Conservation (phyloP, 164 flowering plant genomes). For the Magnolia sinica region DNA sequence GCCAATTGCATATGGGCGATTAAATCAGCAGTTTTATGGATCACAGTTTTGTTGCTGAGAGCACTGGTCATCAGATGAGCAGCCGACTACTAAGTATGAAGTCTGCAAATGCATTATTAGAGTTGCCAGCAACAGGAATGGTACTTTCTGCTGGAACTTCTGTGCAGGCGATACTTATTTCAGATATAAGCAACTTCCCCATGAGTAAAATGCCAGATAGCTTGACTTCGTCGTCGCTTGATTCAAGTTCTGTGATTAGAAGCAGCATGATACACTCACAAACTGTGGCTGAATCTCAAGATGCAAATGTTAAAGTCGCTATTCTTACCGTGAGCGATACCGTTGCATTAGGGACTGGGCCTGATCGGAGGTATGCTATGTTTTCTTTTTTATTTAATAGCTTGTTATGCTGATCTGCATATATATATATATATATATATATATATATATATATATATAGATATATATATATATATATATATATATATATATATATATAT, state of each 20-base stretch:
- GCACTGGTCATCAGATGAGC: conserved; percentile 88
- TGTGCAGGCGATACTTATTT: conserved; percentile 62
- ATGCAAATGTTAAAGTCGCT: conserved; percentile 45
- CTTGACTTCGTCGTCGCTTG: conserved; percentile 10
- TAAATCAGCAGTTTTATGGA: not conserved
- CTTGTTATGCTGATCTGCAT: not conserved
- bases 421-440: too few relatives aligned
- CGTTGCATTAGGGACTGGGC: conserved; percentile 84
- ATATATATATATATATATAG: too few relatives aligned
- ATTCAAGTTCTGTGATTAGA: conserved; percentile 10
- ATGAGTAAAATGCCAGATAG: conserved; percentile 2
- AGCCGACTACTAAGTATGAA: conserved; percentile 91
- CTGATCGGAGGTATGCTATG: conserved; percentile 73
- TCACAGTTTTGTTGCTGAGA: conserved; percentile 85
- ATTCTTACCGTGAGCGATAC: conserved; percentile 92
- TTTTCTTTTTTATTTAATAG: conserved; percentile 7
- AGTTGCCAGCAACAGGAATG: conserved; percentile 55
- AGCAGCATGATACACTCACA: conserved; percentile 15
- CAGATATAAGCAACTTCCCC: conserved; percentile 47
- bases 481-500: too few relatives aligned
- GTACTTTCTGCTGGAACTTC: conserved; percentile 60
- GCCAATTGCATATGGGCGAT: not conserved
- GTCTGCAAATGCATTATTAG: conserved; percentile 81
- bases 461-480: too few relatives aligned
- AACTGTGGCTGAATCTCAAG: conserved; percentile 24